phyloP scores from a whole-genome alignment of 1,284 basidiomycete species.

The Melampsora abietis-canadensis region DNA sequence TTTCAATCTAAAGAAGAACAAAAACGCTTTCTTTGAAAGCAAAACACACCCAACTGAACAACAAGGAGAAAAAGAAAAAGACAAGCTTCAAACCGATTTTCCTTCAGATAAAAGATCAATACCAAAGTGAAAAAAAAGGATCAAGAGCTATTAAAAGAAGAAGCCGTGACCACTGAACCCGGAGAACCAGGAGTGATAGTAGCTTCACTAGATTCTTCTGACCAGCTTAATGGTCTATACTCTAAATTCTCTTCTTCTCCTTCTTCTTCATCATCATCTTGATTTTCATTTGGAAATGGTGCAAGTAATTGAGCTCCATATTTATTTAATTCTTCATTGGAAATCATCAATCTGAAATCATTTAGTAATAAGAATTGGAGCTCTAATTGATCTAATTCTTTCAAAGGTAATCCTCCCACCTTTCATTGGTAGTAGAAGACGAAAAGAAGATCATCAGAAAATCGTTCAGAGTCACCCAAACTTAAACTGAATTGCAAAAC shows the following conservation, averaged over 20 bases:
- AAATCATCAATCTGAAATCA: slow-evolving; percentile 86
- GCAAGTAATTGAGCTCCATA: slow-evolving; percentile 79
- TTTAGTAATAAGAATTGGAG: slow-evolving; percentile 94
- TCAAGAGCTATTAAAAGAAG: not conserved
- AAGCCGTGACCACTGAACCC: not conserved
- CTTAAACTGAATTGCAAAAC: slow-evolving; percentile 49
- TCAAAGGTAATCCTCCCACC: slow-evolving; percentile 90
- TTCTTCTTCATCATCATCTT: not conserved
- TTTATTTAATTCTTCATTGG: slow-evolving; percentile 84
- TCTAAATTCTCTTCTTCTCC: not conserved
- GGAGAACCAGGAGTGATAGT: slow-evolving; percentile 2
- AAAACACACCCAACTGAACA: too few species aligned
- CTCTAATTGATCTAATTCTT: slow-evolving; percentile 93
- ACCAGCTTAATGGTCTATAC: not conserved
- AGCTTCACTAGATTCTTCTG: not conserved
- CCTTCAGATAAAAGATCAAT: not conserved
- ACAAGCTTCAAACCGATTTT: not conserved
- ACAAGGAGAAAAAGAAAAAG: not conserved
- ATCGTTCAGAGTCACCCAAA: not conserved
- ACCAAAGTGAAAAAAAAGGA: not conserved
- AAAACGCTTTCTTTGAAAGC: too few species aligned
- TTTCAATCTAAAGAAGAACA: too few species aligned
- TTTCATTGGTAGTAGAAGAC: slow-evolving; percentile 51
- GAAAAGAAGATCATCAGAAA: slow-evolving; percentile 31
- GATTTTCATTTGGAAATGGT: not conserved